A percentile compares a stretch with the other conserved stretches of the same genome.
Conservation (phyloP, 1,284 basidiomycete species). For the Heterobasidion occidentale region DNA sequence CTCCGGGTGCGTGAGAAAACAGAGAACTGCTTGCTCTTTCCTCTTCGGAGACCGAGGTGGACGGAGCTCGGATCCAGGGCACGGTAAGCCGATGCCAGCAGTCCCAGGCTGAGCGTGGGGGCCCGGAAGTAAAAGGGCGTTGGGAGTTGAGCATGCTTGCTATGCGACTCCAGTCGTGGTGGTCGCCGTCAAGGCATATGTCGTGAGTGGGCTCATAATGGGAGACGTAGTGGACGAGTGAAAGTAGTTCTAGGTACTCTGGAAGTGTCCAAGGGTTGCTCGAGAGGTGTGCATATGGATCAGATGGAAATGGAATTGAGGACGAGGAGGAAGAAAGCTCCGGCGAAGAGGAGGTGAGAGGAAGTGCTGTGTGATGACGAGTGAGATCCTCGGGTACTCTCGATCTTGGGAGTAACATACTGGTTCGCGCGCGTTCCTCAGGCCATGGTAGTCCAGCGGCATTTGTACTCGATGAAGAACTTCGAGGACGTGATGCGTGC, state of each 20-base stretch:
- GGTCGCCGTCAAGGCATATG: not conserved
- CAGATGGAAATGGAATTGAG: conserved; percentile 5
- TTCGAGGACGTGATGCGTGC: conserved; percentile 7
- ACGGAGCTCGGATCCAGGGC: conserved; percentile 7
- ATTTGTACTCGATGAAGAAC: not conserved
- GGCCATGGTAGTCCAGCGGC: not conserved
- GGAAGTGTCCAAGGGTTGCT: conserved; percentile 9
- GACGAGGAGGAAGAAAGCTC: not conserved
- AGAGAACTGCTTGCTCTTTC: not conserved
- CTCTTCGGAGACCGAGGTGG: not conserved
- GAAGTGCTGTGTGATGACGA: not conserved
- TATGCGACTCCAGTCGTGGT: conserved; percentile 6
- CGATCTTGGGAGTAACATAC: not conserved
- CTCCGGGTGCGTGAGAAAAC: conserved; percentile 9
- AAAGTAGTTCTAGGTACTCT: conserved; percentile 10
- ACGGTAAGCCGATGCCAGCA: conserved; percentile 12
- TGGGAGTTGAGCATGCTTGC: conserved; percentile 4
- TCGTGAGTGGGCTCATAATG: not conserved
- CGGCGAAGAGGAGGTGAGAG: not conserved
- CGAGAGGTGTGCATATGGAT: conserved; percentile 8
- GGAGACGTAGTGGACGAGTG: conserved; percentile 1
- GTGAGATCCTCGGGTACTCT: not conserved
- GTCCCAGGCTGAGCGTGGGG: conserved; percentile 10
- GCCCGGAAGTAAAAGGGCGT: not conserved
- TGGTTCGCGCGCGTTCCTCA: not conserved